These are phyloP conservation scores for Eutrema yunnanense DNA, from an alignment of 345 rosid genomes.

Conservation along the genomic window DNA sequence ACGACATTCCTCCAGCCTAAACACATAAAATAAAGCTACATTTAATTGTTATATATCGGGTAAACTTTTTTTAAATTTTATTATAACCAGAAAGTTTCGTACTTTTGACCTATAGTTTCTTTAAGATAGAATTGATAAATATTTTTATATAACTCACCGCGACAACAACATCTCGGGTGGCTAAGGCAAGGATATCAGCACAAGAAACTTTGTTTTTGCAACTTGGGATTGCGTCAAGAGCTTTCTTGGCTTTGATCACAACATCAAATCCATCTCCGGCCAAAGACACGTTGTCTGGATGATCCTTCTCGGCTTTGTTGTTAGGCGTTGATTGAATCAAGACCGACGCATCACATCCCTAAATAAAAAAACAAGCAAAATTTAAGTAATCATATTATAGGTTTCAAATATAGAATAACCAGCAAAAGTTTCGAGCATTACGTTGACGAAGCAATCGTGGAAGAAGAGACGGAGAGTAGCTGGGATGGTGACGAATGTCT, in stretches of 20 bases:
- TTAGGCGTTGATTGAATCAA: constrained; percentile 41
- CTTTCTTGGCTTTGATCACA: constrained; percentile 72
- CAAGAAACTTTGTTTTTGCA: constrained; percentile 75
- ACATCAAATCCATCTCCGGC: constrained; percentile 94
- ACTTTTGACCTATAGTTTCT: not conserved
- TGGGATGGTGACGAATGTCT: constrained; percentile 70
- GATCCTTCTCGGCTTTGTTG: constrained; percentile 78
- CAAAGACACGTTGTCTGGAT: constrained; percentile 69
- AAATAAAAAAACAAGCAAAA: not conserved
- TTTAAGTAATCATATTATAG: not conserved
- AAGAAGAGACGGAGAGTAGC: constrained; percentile 84
- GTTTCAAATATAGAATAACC: not conserved
- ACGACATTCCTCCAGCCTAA: constrained; percentile 65
- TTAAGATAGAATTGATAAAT: not conserved
- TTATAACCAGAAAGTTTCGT: not conserved
- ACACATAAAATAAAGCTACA: not conserved
- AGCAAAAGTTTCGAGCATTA: not conserved
- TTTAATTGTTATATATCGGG: not conserved
- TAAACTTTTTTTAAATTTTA: not conserved
- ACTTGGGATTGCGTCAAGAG: constrained; percentile 40
- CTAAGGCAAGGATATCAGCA: constrained; percentile 80
- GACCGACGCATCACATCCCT: constrained; percentile 89
- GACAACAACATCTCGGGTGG: constrained; percentile 67
- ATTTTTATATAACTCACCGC: constrained; percentile 30
- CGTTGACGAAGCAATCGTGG: constrained; percentile 84